Percentiles rank a stretch among this genome's conserved stretches.
phyloP scores from a whole-genome alignment of 2,329 filamentous ascomycete genomes.

The Ploettnerulaceae sp. region DNA sequence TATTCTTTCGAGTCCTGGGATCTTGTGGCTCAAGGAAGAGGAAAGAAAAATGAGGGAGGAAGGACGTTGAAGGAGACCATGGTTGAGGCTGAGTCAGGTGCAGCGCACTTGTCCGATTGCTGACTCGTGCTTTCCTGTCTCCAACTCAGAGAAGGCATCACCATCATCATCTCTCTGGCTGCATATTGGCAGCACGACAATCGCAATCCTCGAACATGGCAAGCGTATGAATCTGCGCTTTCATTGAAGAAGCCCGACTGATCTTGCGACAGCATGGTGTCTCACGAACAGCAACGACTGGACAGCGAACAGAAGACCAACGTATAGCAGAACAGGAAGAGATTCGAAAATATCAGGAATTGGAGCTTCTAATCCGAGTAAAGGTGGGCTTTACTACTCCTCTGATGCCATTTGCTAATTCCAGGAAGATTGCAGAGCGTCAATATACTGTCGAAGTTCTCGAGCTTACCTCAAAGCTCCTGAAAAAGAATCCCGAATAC shows the following conservation, averaged over 20 bases:
- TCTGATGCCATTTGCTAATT: constrained; percentile 14
- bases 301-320: constrained; percentile 63
- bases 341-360: constrained; percentile 68
- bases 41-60: constrained; percentile 14
- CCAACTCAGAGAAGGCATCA: not conserved
- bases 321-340: constrained; percentile 66
- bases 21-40: not conserved
- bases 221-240: constrained; percentile 33
- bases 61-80: constrained; percentile 1
- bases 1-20: constrained; percentile 16
- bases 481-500: constrained; percentile 78
- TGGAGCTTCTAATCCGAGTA: constrained; percentile 64
- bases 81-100: constrained; percentile 13
- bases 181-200: not conserved
- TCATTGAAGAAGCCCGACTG: constrained; percentile 26
- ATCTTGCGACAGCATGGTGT: constrained; percentile 67
- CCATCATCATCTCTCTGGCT: constrained; percentile 2
- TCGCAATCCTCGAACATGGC: constrained; percentile 31
- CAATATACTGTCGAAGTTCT: constrained; percentile 49
- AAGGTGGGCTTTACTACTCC: constrained; percentile 45
- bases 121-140: constrained; percentile 23
- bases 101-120: constrained; percentile 13
- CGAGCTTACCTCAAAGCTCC: constrained; percentile 64
- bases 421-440: constrained; percentile 30
- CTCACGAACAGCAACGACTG: constrained; percentile 57